Conservation (phyloP, 2,329 filamentous ascomycete genomes). For the Cercospora citrullina region DNA sequence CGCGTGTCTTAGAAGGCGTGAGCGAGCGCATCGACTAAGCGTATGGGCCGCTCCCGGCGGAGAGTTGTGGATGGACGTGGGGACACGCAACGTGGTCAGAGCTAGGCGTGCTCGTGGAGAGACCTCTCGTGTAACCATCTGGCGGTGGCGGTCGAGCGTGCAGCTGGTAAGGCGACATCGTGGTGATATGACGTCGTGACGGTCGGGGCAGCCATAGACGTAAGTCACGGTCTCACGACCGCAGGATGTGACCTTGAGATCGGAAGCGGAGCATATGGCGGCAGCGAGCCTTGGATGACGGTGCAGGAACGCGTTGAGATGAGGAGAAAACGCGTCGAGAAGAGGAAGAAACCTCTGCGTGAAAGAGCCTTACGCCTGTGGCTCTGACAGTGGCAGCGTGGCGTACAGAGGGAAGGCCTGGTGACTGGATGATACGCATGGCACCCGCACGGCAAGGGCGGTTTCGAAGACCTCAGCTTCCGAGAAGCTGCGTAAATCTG, state of each 20-base stretch:
- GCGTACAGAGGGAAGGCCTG: background rate
- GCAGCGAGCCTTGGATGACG: background rate
- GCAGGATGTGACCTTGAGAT: background rate
- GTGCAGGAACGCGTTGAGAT: background rate
- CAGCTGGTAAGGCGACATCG: background rate
- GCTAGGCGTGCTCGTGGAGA: background rate
- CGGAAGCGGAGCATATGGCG: background rate
- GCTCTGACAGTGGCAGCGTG: background rate
- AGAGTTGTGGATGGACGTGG: background rate
- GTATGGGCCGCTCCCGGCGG: too few relatives aligned
- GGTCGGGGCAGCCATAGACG: background rate
- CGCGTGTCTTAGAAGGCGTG: too few relatives aligned
- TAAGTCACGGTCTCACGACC: background rate
- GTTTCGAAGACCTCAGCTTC: background rate
- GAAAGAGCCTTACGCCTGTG: background rate
- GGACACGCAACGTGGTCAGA: background rate
- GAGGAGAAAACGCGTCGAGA: background rate
- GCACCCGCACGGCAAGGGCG: background rate
- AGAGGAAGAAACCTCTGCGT: background rate
- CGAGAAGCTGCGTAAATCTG: too few relatives aligned
- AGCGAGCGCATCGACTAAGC: too few relatives aligned
- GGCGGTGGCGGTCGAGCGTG: background rate
- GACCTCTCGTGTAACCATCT: background rate
- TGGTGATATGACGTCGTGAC: background rate
- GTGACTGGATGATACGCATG: background rate